Conservation (phyloP, 768 basidiomycete species). For the Tylopilus intermedius region DNA sequence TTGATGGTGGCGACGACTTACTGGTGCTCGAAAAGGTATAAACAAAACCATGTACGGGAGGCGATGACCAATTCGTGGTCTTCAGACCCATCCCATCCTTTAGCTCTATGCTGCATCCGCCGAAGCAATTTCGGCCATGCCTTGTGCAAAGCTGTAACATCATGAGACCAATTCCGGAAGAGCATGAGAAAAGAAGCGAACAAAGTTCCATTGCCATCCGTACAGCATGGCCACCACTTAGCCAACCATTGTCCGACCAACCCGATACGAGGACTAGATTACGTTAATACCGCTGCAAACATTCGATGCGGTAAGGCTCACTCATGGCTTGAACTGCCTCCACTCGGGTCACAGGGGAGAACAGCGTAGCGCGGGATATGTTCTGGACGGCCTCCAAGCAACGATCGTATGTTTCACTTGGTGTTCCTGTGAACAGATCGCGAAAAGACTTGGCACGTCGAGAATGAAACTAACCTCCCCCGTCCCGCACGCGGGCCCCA, state of each 20-base stretch:
- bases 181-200: slow-evolving; percentile 33
- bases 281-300: slow-evolving; percentile 1
- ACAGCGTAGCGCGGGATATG: slow-evolving; percentile 82
- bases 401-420: slow-evolving; percentile 67
- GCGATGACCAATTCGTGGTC: slow-evolving; percentile 80
- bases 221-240: slow-evolving; percentile 93
- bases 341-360: slow-evolving; percentile 75
- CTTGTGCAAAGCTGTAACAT: slow-evolving; percentile 70
- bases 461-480: slow-evolving; percentile 56
- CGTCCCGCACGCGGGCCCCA: slow-evolving; percentile 84
- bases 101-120: slow-evolving; percentile 69
- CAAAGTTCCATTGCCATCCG: slow-evolving; percentile 94
- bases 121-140: slow-evolving; percentile 81
- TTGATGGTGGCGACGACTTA: slow-evolving; percentile 35
- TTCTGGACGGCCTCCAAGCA: slow-evolving; percentile 81
- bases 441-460: slow-evolving; percentile 1
- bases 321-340: slow-evolving; percentile 95
- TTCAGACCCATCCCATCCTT: slow-evolving; percentile 41
- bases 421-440: slow-evolving; percentile 45
- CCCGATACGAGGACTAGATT: slow-evolving; percentile 78
- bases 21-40: slow-evolving; percentile 94
- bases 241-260: slow-evolving; percentile 95
- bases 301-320: slow-evolving; percentile 34
- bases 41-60: slow-evolving; percentile 87
- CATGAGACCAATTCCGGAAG: slow-evolving; percentile 6